Evolutionary conservation across 331 rosid species (phyloP), one percentile per base, ranked within the genome.

Genomic region (Saraca asoca): DNA sequence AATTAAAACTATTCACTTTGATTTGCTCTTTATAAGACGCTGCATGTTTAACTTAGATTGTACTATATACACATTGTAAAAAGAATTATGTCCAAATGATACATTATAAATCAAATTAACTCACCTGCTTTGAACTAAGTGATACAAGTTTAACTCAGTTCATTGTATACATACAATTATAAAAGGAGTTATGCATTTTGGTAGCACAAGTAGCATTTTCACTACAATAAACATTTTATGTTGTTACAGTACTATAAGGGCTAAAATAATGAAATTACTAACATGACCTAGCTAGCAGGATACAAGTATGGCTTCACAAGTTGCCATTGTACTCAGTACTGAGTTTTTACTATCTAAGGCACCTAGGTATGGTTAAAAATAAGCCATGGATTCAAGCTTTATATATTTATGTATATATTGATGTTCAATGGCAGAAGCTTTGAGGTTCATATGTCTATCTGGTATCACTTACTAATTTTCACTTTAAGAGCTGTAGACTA

Each of bases 301-400:
- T 68, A 74, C 80, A 24, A 24, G 31, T 58, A 58, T 78, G 72
- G 66, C 62, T 70, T 54, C 78, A 75, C 59, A 66, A 75, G 84
- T 75, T 66, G 80, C 78, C 78, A 61, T 75, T 48, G 80, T 75
- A 79, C 80, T 34, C 31, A 20, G 80, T 75, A 75, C 84, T 60
- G 51, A 70, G 75, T 54, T 79, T 79, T 75, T 80, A 75, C 84
- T 74, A 66, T 66, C 70, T 66, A 75, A 18, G 64, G 72, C 70
- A 75, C 60, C 78, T 54, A 39, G 68, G 54, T 79, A 75, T 75
- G 60, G 68, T n/a, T 67, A 75, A 70, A 75, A 75, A 75, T 48
- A 61, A 46, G 69, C 75, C 51, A 68, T 53, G 58, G 46, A 31
- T 53, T 75, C 75, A 48, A 58, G 56, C 11, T 62, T 24, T 24